Evolutionary conservation across 495 filamentous ascomycete species (phyloP).

Genomic region (Chaetomium tenue): DNA sequence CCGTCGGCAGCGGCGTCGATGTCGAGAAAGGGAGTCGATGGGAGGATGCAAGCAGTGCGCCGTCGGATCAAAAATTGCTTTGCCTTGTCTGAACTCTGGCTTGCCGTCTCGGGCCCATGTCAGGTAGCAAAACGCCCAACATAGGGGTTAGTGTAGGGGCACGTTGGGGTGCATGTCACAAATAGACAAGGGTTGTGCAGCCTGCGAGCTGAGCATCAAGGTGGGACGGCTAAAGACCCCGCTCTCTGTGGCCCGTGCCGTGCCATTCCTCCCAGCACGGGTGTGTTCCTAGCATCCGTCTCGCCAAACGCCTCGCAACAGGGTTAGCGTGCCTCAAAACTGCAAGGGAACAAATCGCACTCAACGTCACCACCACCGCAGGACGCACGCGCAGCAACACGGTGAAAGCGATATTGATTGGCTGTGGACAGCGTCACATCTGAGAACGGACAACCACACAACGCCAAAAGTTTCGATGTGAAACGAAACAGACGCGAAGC

Average conservation of each 20-base stretch:
- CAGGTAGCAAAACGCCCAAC: constrained; percentile 37
- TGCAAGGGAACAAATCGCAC: constrained; percentile 28
- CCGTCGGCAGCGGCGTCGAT: neutral
- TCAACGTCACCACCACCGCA: constrained; percentile 6
- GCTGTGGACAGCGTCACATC: neutral
- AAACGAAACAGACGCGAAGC: constrained; percentile 22
- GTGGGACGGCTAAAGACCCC: constrained; percentile 2
- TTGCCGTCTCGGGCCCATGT: constrained; percentile 31
- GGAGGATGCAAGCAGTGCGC: neutral
- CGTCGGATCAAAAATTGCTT: constrained; percentile 28
- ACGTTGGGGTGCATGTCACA: constrained; percentile 28
- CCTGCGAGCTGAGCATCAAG: constrained; percentile 6
- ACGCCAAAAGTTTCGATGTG: constrained; percentile 21
- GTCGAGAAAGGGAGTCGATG: constrained; percentile 12
- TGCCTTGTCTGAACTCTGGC: constrained; percentile 19
- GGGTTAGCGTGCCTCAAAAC: constrained; percentile 23
- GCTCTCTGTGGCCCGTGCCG: constrained; percentile 10
- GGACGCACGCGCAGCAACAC: neutral
- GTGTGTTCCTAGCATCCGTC: constrained; percentile 21
- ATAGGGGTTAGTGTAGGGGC: constrained; percentile 36
- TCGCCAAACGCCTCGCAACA: constrained; percentile 10
- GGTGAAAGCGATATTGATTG: constrained; percentile 15
- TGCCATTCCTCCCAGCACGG: constrained; percentile 3
- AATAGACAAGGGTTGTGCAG: constrained; percentile 15
- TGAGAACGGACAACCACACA: constrained; percentile 24